These are phyloP conservation scores for Lactarius psammicola DNA, from an alignment of 768 basidiomycete species.

Conservation along the genomic window DNA sequence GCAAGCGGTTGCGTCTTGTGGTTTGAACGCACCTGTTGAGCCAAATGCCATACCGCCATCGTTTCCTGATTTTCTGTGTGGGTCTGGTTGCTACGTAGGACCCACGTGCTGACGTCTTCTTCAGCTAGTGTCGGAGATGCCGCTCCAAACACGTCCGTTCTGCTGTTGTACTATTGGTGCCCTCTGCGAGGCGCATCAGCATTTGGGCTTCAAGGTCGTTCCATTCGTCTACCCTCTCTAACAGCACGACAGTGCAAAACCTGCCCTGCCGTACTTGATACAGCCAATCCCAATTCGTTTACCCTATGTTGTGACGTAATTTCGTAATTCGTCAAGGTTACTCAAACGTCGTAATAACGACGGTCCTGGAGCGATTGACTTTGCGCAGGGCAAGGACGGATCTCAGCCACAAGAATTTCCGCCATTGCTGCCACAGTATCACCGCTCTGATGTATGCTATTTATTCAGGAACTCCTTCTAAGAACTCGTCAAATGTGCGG, in stretches of 20 bases:
- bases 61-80: slow-evolving; percentile 75
- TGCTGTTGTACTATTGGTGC: slow-evolving; percentile 52
- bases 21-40: slow-evolving; percentile 45
- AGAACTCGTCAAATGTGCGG: slow-evolving; percentile 67
- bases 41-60: slow-evolving; percentile 38
- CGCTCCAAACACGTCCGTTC: slow-evolving; percentile 71
- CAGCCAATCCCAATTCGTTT: slow-evolving; percentile 28
- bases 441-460: slow-evolving; percentile 19
- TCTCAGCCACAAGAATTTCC: slow-evolving; percentile 49
- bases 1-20: slow-evolving; percentile 35
- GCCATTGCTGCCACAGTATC: slow-evolving; percentile 2
- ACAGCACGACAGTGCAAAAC: slow-evolving; percentile 65
- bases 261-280: slow-evolving; percentile 78
- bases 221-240: slow-evolving; percentile 59
- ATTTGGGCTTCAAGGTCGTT: slow-evolving; percentile 46
- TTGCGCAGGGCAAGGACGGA: slow-evolving; percentile 69
- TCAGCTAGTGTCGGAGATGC: slow-evolving; percentile 80
- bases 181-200: slow-evolving; percentile 52
- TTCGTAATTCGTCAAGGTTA: slow-evolving; percentile 47
- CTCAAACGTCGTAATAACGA: slow-evolving; percentile 50
- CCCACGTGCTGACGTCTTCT: slow-evolving; percentile 7
- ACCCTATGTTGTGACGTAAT: slow-evolving; percentile 14
- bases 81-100: slow-evolving; percentile 30
- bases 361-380: slow-evolving; percentile 78
- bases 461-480: slow-evolving; percentile 69